These are phyloP conservation scores for Rhizopus arrhizus DNA, from an alignment of 371 early-diverging fungal species.

Conservation along the genomic window DNA sequence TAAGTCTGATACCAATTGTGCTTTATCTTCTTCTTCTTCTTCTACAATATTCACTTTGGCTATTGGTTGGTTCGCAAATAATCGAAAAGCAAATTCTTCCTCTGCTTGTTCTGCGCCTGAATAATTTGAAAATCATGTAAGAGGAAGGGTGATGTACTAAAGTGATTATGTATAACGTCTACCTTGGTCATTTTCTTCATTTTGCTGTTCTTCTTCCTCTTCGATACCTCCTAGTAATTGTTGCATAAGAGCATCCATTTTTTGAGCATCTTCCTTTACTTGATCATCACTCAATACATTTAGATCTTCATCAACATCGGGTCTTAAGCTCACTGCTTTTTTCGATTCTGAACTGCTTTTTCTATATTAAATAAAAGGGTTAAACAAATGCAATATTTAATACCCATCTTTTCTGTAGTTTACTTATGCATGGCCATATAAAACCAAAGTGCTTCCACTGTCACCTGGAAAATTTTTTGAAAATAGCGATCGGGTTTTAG, in stretches of 20 bases:
- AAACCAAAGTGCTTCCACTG: too few species aligned
- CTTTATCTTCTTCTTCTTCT: conserved; percentile 26
- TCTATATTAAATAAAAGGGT: too few species aligned
- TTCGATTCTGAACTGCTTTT: too few species aligned
- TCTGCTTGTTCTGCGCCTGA: conserved; percentile 18
- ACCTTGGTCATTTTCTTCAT: conserved; percentile 12
- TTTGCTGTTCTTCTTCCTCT: conserved; percentile 8
- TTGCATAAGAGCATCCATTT: conserved; percentile 6
- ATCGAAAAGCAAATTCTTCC: conserved; percentile 40
- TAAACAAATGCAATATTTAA: too few species aligned
- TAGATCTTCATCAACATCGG: too few species aligned
- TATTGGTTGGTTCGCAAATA: conserved; percentile 43
- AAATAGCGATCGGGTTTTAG: too few species aligned
- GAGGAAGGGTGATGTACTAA: background rate
- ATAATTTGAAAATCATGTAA: conserved; percentile 7
- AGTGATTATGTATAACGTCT: background rate
- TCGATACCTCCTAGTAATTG: conserved; percentile 1
- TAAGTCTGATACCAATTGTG: conserved; percentile 28
- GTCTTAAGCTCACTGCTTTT: too few species aligned
- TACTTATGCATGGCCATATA: too few species aligned
- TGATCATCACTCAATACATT: background rate
- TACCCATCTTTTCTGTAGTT: too few species aligned
- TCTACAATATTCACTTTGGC: conserved; percentile 38
- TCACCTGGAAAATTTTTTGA: too few species aligned
- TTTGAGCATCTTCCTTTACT: conserved; percentile 1